Evolutionary conservation across 257 asterid genomes (phyloP), one percentile per base, ranked within the genome.

Genomic region (Solanum piurae): DNA sequence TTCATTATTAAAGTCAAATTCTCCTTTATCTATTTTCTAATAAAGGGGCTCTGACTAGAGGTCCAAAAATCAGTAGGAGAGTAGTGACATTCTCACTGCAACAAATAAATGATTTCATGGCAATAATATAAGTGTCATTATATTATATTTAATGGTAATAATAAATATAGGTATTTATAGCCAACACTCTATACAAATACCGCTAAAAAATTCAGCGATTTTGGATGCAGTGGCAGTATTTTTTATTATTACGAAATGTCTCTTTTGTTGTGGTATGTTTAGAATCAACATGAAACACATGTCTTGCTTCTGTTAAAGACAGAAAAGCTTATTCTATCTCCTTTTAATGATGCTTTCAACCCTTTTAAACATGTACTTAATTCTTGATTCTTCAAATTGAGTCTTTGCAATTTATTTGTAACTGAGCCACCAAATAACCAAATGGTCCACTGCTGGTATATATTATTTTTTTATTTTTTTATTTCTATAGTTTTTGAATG

Each of bases 401-500:
- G 12, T 5, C 34, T 77, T 55, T 6, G 64, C 64, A 55, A 55
- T 55, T 55, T 55, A 79, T 79, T 44, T 3, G 13, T 49, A 38
- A 18, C 69, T 18, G 20, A 20, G 58, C 88, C 44, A 55, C 73
- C 64, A 66, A 83, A 55, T 83, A 83, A 64, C 73, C 20, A 42
- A 11, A 86, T 88, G 93, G 90, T 87, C 91, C 91, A 88, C 88
- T 40, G 34, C 36, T 87, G 55, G 75, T 62, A 37, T 62, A 6
- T 84, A 85, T 10, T 37, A 44, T 40, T 27, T 23, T 83, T 3
- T 38, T 6, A 21, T 29, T 21, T 10, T 21, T 6, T 64, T 34
- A 10, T 31, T 44, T 71, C n/a, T 46, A 29, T 13, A n/a, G 36
- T 33, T 71, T 69, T 86, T 86, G 83, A 38, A 71, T 66, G 87